Base-by-base conservation (phyloP, 176 grass and related monocot genomes). In the Aegilops longissima region DNA sequence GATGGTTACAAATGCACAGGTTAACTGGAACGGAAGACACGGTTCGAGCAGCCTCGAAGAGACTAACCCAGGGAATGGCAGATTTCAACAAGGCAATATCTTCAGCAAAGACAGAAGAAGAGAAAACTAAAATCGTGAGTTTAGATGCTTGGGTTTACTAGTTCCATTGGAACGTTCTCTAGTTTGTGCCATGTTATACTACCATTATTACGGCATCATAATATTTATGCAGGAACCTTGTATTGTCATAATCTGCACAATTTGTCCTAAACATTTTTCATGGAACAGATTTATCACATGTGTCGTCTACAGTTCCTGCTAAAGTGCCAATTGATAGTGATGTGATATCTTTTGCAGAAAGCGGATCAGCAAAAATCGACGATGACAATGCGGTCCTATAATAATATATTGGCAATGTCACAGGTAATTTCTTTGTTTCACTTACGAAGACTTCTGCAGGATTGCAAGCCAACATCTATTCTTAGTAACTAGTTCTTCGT, bases 341-440 rank as follows among this genome's bases (percentile, higher is more conserved):
- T 92, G 21, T 77, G 61, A 64, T 49, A 81, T n/a, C 45, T 72
- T 79, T 61, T 91, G 85, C 89, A 99, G 97, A 99, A 92, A 97
- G 27, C 40, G 1, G 89, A 99, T 72, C 94, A 93, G 73, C 97
- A 97, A 63, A 93, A 93, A 89, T 87, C 90, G 31, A 93, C 94
- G 71, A 92, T 61, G 42, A 89, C 76, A 77, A 84, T 97, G 82
- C 83, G 89, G 62, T 87, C 93, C 45, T 99, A 93, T 79, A 99
- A 99, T 74, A 99, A 99, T 85, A 99, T 99, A 90, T 80, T 99
- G 87, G 78, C 92, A 82, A 91, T 99, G 94, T 61, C 87, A 12
- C 92, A 99, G 94, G 97, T 99, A 58, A 34, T 80, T 83, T 68
- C 12, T 49, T 77, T 84, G 4, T 83, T 76, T 56, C 66, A 29